These are phyloP conservation scores for Ricinus communis DNA, from an alignment of 345 rosid genomes.

Conservation along the genomic window DNA sequence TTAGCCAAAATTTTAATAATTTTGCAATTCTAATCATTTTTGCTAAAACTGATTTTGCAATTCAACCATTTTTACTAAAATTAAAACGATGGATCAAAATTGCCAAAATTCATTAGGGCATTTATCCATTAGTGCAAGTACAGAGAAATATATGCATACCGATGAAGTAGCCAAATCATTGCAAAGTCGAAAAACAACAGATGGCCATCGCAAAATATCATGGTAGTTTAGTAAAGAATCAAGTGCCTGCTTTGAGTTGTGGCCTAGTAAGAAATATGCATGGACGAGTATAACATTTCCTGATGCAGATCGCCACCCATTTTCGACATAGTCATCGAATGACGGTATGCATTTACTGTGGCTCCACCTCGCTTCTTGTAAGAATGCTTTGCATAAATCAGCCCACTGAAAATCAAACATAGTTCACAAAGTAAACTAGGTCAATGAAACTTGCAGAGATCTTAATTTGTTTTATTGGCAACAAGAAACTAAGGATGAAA, in stretches of 20 bases:
- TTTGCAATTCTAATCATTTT: too few species aligned
- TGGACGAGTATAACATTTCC: conserved; percentile 31
- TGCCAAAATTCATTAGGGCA: too few species aligned
- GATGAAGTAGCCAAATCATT: conserved; percentile 47
- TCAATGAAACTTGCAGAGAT: too few species aligned
- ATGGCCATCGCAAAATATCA: conserved; percentile 13
- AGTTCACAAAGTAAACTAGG: background rate
- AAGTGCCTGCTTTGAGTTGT: conserved; percentile 18
- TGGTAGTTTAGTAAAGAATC: conserved; percentile 15
- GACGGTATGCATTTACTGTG: conserved; percentile 24
- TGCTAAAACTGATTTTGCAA: too few species aligned
- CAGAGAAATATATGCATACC: conserved; percentile 15
- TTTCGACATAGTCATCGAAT: conserved; percentile 42
- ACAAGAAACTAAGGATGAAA: too few species aligned
- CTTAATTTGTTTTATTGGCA: too few species aligned
- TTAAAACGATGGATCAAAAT: too few species aligned
- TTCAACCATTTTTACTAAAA: too few species aligned
- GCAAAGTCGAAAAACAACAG: conserved; percentile 39
- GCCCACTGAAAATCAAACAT: conserved; percentile 32
- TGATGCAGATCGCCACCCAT: conserved; percentile 38
- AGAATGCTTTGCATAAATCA: conserved; percentile 42
- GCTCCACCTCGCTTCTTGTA: conserved; percentile 48
- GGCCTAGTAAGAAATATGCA: conserved; percentile 24
- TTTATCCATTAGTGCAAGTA: too few species aligned
- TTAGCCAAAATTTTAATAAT: too few species aligned